Evolutionary conservation across 805 yeast species (phyloP).

Genomic region (Candida hungchunana): DNA sequence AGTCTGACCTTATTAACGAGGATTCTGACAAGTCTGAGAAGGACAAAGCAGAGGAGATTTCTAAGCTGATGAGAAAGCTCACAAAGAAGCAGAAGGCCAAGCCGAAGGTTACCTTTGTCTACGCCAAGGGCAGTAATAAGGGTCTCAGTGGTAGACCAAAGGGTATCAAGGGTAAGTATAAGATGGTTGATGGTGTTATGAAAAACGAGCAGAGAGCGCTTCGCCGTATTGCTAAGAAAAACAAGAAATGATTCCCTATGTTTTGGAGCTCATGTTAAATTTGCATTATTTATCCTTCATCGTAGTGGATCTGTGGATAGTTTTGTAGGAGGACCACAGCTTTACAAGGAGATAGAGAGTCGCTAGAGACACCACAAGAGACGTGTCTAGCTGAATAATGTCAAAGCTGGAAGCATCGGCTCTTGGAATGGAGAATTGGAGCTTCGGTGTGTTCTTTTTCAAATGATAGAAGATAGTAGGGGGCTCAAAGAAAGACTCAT

Average conservation of each 20-base stretch:
- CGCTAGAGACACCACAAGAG: conserved; percentile 32
- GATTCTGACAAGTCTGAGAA: conserved; percentile 83
- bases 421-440: conserved; percentile 38
- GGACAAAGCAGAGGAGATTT: conserved; percentile 92
- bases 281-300: background rate
- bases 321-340: conserved; percentile 7
- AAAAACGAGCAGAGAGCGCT: conserved; percentile 96
- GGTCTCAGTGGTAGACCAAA: conserved; percentile 93
- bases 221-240: conserved; percentile 83
- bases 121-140: conserved; percentile 79
- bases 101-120: conserved; percentile 85
- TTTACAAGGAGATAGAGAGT: conserved; percentile 30
- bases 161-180: conserved; percentile 95
- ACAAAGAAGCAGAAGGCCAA: conserved; percentile 64
- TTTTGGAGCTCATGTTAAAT: background rate
- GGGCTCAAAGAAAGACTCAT: conserved; percentile 42
- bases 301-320: background rate
- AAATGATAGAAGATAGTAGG: conserved; percentile 40
- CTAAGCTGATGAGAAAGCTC: conserved; percentile 76
- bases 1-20: conserved; percentile 86
- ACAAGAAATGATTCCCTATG: conserved; percentile 57
- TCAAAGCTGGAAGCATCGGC: conserved; percentile 31
- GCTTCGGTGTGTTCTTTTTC: conserved; percentile 5
- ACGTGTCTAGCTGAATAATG: conserved; percentile 34
- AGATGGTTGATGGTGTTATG: conserved; percentile 98